Conservation (phyloP, 1,139 yeast species). For the Lodderomyces beijingensis region DNA sequence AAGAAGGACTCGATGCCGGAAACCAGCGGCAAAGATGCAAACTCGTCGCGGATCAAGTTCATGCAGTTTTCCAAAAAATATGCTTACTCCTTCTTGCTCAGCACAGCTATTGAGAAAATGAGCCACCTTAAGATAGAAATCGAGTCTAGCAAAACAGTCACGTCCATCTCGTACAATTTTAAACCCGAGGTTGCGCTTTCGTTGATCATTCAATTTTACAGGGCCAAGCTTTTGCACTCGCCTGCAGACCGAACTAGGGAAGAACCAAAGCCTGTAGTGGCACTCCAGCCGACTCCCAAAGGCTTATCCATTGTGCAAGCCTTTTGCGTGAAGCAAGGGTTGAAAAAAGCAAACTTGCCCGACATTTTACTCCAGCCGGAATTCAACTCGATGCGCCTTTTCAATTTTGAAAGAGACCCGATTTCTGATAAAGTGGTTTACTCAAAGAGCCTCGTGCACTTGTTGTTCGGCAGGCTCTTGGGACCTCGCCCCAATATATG, state of each 20-base stretch:
- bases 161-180: slow-evolving; percentile 59
- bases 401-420: slow-evolving; percentile 64
- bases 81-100: slow-evolving; percentile 53
- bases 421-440: slow-evolving; percentile 58
- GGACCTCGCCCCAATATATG: slow-evolving; percentile 71
- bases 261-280: slow-evolving; percentile 36
- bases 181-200: slow-evolving; percentile 47
- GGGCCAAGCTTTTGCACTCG: slow-evolving; percentile 67
- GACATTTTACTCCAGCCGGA: slow-evolving; percentile 43
- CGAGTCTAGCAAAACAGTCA: slow-evolving; percentile 46
- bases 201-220: slow-evolving; percentile 53
- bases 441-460: slow-evolving; percentile 60
- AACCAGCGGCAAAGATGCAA: neutral
- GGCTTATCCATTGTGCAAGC: slow-evolving; percentile 69
- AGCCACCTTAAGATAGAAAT: slow-evolving; percentile 43
- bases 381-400: slow-evolving; percentile 69
- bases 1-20: slow-evolving; percentile 16
- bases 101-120: slow-evolving; percentile 53
- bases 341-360: slow-evolving; percentile 36
- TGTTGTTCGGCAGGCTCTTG: slow-evolving; percentile 60
- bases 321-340: slow-evolving; percentile 57
- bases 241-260: slow-evolving; percentile 68
- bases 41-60: neutral
- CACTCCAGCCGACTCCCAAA: slow-evolving; percentile 86
- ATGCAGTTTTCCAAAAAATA: slow-evolving; percentile 22